These are phyloP conservation scores for Ophiostoma sp. DNA, from an alignment of 2,329 filamentous ascomycete genomes.

Conservation along the genomic window DNA sequence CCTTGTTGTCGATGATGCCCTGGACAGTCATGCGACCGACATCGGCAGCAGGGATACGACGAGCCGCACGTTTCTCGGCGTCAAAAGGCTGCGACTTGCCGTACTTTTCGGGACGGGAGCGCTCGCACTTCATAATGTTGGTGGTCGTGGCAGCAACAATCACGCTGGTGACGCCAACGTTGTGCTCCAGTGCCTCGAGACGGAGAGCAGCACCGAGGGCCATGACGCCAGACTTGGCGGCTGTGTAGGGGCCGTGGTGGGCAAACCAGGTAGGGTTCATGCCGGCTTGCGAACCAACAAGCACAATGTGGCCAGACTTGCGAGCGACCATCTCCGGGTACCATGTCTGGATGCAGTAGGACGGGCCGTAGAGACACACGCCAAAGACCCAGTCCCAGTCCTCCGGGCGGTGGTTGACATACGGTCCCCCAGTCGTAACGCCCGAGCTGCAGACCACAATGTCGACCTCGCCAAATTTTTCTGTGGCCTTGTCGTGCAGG, in stretches of 20 bases:
- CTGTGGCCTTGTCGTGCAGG: slow-evolving; percentile 16
- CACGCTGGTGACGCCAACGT: slow-evolving; percentile 20
- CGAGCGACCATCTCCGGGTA: slow-evolving; percentile 20
- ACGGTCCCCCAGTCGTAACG: slow-evolving; percentile 20
- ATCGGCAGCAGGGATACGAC: slow-evolving; percentile 20
- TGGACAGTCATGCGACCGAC: slow-evolving; percentile 20
- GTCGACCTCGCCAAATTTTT: slow-evolving; percentile 17
- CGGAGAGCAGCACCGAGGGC: slow-evolving; percentile 16
- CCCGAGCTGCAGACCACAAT: slow-evolving; percentile 21
- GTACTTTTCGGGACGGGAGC: slow-evolving; percentile 21
- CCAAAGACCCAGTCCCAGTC: slow-evolving; percentile 26
- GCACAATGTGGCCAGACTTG: slow-evolving; percentile 19
- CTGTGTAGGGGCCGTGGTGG: slow-evolving; percentile 23
- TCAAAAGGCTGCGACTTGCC: slow-evolving; percentile 14
- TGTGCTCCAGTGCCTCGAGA: slow-evolving; percentile 20
- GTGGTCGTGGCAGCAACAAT: slow-evolving; percentile 21
- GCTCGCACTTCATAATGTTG: slow-evolving; percentile 23
- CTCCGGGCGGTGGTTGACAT: slow-evolving; percentile 20
- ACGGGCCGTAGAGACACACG: slow-evolving; percentile 17
- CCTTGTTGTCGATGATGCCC: slow-evolving; percentile 22
- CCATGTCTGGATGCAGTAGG: slow-evolving; percentile 21
- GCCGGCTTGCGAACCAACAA: slow-evolving; percentile 23
- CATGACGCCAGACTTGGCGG: slow-evolving; percentile 23
- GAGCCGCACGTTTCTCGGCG: slow-evolving; percentile 13
- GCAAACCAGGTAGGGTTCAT: slow-evolving; percentile 23